Evolutionary conservation across 208 protist genomes (phyloP).

Genomic region (Wallacemonas sp.): DNA sequence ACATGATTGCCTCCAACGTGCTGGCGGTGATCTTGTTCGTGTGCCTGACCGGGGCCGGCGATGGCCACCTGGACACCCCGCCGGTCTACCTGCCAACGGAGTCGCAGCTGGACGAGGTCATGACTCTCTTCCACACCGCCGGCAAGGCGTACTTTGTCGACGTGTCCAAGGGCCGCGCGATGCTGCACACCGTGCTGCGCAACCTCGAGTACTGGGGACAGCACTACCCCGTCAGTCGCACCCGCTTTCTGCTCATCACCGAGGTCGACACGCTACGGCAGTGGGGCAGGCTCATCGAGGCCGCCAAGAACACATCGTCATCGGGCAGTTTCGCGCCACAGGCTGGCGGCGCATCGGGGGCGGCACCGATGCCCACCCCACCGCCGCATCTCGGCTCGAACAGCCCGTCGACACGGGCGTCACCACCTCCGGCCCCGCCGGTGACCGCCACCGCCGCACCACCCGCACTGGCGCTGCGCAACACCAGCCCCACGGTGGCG

Average conservation of each 20-base stretch:
- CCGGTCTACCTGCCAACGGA: slow-evolving; percentile 67
- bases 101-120: slow-evolving; percentile 70
- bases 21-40: slow-evolving; percentile 60
- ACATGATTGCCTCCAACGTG: slow-evolving; percentile 61
- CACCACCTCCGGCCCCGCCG: background rate
- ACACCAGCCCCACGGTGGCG: background rate
- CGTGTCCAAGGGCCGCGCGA: slow-evolving; percentile 30
- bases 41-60: slow-evolving; percentile 48
- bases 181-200: slow-evolving; percentile 45
- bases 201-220: slow-evolving; percentile 62
- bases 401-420: no score
- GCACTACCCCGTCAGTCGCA: slow-evolving; percentile 62
- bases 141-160: slow-evolving; percentile 52
- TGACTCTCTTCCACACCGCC: slow-evolving; percentile 47
- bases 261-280: slow-evolving; percentile 32
- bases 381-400: no score
- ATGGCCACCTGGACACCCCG: slow-evolving; percentile 41
- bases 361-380: no score
- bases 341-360: no score
- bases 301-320: no score
- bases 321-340: no score
- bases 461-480: background rate
- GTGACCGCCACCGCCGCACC: background rate
- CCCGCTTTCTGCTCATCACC: slow-evolving; percentile 69
- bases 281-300: slow-evolving; percentile 11